Base-by-base conservation (phyloP, 139 green algal genomes). In the Picochlorum sp. region DNA sequence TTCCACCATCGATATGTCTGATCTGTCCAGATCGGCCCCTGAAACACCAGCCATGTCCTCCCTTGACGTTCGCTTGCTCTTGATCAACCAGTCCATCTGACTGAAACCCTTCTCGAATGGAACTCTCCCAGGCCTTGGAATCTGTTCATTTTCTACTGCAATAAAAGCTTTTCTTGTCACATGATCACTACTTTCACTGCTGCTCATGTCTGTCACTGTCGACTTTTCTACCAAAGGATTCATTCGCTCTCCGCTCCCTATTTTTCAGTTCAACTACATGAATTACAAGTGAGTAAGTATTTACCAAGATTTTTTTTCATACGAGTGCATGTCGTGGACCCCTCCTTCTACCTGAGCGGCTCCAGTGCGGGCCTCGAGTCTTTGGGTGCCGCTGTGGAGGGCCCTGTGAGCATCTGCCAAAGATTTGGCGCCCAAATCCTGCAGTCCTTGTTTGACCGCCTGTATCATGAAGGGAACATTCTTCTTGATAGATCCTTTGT, bases 251-350 rank as follows among this genome's bases (percentile, higher is more conserved):
- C 45, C 16, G 45, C 45, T 51, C 16, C 15, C 16, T 20, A 8
- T 20, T 51, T 51, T 51, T 15, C 45, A 51, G n/a, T 51, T 20
- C 16, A 20, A 51, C 45, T 20, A 51, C 45, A 51, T 20, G 20
- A 57, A 23, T 57, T 16, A n/a, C 23, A 18, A 61, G 28, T 6
- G 4, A 5, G 4, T 6, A 23, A 13, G 67, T 47, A 15, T 45
- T 85, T 65, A 98, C 88, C 92, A 98, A 1, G 69, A 76, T 41
- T 82, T 75, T 74, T 97, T 97, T 62, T 90, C 79, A 62, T 84
- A 98, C 0, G 84, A 85, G 49, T 95, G 77, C 84, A 98, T 87
- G 75, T 97, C 91, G 67, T 98, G 92, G 20, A 98, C 77, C 30
- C 83, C 83, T 56, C 92, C 92, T 76, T 98, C 92, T 16, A 65